phyloP scores from a whole-genome alignment of 345 rosid genomes.

The Sonneratia alba region DNA sequence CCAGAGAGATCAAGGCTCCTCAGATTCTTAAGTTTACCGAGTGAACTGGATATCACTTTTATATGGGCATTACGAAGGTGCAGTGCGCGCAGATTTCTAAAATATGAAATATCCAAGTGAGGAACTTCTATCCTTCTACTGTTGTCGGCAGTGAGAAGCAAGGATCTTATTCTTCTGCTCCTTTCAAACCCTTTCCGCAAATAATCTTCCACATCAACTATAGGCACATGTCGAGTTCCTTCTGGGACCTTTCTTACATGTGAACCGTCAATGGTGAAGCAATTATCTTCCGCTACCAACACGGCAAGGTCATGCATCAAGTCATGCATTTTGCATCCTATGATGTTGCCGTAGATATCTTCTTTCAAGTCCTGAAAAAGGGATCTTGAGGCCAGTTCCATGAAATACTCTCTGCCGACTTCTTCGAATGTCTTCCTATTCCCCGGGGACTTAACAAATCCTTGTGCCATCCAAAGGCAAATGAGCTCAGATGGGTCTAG shows the following conservation, averaged over 20 bases:
- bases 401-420: not conserved
- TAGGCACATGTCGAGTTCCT: not conserved
- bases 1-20: no score
- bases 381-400: not conserved
- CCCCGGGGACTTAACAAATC: conserved; percentile 8
- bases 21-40: not conserved
- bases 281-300: not conserved
- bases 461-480: conserved; percentile 21
- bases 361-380: not conserved
- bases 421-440: not conserved
- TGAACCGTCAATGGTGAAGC: no score
- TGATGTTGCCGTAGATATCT: not conserved
- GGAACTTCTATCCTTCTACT: not conserved
- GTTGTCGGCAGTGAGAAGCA: not conserved
- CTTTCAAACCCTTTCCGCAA: no score
- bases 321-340: not conserved
- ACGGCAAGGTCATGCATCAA: conserved; percentile 1
- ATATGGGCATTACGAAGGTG: not conserved
- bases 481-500: conserved; percentile 4
- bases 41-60: conserved; percentile 3
- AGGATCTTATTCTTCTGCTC: no score
- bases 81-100: conserved; percentile 10
- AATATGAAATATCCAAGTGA: not conserved
- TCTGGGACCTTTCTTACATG: not conserved
- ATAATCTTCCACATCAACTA: no score